A percentile compares a stretch with the other conserved stretches of the same genome.
phyloP scores from a whole-genome alignment of 2,329 filamentous ascomycete genomes.

The Cordyceps javanica region DNA sequence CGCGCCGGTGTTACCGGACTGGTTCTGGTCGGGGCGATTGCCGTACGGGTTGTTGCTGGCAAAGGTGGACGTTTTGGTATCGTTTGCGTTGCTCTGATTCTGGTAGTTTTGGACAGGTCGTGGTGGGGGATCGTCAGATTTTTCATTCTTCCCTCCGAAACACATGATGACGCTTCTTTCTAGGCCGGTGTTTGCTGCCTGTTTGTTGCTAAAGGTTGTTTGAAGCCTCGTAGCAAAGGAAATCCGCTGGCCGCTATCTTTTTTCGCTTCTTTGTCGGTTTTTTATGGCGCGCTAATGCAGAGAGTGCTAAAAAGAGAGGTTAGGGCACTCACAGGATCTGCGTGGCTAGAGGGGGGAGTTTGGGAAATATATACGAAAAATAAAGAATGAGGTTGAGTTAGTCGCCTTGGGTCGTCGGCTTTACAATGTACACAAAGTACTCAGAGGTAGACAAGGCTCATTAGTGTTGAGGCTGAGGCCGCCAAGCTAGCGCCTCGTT shows the following conservation, averaged over 20 bases:
- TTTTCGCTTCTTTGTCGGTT: neutral
- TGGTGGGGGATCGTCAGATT: constrained; percentile 32
- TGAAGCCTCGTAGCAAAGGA: neutral
- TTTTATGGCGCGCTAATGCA: neutral
- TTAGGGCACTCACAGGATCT: no score
- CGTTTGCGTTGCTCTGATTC: constrained; percentile 13
- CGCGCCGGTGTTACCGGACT: neutral
- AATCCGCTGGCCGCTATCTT: no score
- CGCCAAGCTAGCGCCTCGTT: neutral
- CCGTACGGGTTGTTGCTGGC: constrained; percentile 13
- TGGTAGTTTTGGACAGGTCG: constrained; percentile 30
- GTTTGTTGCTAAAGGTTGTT: neutral
- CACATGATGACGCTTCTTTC: constrained; percentile 34
- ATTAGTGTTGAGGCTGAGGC: neutral
- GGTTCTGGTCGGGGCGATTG: constrained; percentile 11
- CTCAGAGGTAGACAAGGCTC: no score
- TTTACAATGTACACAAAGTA: neutral
- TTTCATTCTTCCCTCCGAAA: constrained; percentile 40
- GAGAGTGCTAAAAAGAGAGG: neutral
- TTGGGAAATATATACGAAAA: neutral
- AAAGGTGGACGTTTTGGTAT: constrained; percentile 11
- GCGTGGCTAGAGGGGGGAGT: neutral
- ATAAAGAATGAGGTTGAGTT: neutral
- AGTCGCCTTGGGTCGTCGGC: neutral
- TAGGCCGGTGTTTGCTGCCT: neutral